Percentiles rank a stretch among this genome's conserved stretches.
These are phyloP conservation scores for Neurospora sp. DNA, from an alignment of 495 filamentous ascomycete species.

Conservation along the genomic window DNA sequence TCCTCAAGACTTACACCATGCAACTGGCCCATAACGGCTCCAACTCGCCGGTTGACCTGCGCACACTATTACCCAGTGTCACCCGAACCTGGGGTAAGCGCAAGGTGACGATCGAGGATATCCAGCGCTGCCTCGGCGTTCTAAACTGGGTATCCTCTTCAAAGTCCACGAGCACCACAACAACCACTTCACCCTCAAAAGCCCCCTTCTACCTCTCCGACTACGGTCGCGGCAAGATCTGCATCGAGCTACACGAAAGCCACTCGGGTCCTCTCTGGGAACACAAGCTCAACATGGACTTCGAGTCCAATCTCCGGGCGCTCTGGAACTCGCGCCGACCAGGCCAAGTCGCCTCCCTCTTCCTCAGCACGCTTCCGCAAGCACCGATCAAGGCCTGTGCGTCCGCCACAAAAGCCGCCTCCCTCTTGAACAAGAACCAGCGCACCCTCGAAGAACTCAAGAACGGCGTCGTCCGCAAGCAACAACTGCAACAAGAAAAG, in stretches of 20 bases:
- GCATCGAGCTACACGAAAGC: slow-evolving; percentile 29
- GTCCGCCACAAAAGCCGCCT: slow-evolving; percentile 33
- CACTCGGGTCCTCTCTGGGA: slow-evolving; percentile 41
- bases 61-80: slow-evolving; percentile 42
- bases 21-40: slow-evolving; percentile 57
- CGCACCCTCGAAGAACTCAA: slow-evolving; percentile 52
- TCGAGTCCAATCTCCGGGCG: slow-evolving; percentile 37
- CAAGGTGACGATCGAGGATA: slow-evolving; percentile 46
- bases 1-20: slow-evolving; percentile 48
- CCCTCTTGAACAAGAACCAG: slow-evolving; percentile 45
- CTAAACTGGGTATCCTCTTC: slow-evolving; percentile 19
- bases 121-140: slow-evolving; percentile 47
- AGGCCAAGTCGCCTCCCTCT: slow-evolving; percentile 21
- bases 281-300: slow-evolving; percentile 42
- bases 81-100: slow-evolving; percentile 53
- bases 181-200: neutral
- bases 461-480: slow-evolving; percentile 36
- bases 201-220: slow-evolving; percentile 45
- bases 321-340: slow-evolving; percentile 33
- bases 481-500: slow-evolving; percentile 21
- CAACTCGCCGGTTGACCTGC: slow-evolving; percentile 47
- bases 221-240: slow-evolving; percentile 44
- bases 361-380: slow-evolving; percentile 45
- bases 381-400: slow-evolving; percentile 40
- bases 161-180: neutral